Conservation (phyloP, 139 green algal species). For the Axilococcus clingmanii region DNA sequence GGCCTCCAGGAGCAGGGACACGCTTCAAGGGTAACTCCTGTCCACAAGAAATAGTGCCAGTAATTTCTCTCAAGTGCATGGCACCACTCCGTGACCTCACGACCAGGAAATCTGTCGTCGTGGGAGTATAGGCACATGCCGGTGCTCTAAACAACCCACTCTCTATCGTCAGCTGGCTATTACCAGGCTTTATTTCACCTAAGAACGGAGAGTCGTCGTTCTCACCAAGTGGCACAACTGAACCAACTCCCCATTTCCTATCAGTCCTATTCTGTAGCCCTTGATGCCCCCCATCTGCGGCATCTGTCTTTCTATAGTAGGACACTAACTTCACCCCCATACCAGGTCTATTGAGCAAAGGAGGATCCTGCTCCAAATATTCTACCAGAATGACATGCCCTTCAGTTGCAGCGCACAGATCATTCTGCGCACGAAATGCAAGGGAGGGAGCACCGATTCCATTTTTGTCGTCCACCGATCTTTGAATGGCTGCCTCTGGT, state of each 20-base stretch:
- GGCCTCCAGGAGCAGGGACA: constrained; percentile 19
- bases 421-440: constrained; percentile 30
- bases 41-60: constrained; percentile 39
- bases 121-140: constrained; percentile 33
- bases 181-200: constrained; percentile 31
- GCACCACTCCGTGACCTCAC: constrained; percentile 20
- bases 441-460: too few species aligned
- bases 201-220: constrained; percentile 54
- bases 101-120: constrained; percentile 68
- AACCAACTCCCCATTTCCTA: constrained; percentile 37
- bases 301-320: constrained; percentile 55
- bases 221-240: constrained; percentile 35
- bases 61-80: constrained; percentile 56
- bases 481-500: too few species aligned
- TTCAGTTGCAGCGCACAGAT: constrained; percentile 36
- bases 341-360: constrained; percentile 58
- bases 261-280: constrained; percentile 2
- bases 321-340: constrained; percentile 66
- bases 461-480: too few species aligned
- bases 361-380: constrained; percentile 69
- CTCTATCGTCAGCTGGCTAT: constrained; percentile 32
- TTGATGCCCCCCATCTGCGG: constrained; percentile 30
- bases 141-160: constrained; percentile 49
- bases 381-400: constrained; percentile 64
- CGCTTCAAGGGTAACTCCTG: constrained; percentile 59